phyloP scores from a whole-genome alignment of 352 stramenopile species.

The Phytophthora cajani region DNA sequence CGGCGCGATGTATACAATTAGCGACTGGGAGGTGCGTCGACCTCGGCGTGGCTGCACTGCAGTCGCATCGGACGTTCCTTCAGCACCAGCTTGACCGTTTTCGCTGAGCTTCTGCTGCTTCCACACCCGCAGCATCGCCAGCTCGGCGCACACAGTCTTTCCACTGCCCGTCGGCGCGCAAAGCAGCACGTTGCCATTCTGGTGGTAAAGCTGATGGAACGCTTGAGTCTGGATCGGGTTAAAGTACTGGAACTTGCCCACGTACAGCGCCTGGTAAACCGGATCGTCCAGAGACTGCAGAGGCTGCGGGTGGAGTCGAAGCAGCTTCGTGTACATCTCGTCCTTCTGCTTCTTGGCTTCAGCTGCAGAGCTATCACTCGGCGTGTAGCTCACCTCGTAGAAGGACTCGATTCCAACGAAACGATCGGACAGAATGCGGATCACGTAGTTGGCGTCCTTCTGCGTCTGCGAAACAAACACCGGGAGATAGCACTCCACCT shows the following conservation, averaged over 20 bases:
- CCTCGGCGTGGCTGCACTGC: constrained; percentile 2
- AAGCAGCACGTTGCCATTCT: constrained; percentile 95
- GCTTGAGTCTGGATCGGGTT: constrained; percentile 98
- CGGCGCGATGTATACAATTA: constrained; percentile 98
- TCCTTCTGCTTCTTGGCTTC: constrained; percentile 64
- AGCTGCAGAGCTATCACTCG: constrained; percentile 35
- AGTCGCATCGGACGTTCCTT: not conserved
- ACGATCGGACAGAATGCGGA: constrained; percentile 95
- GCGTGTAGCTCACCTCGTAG: constrained; percentile 73
- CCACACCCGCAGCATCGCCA: constrained; percentile 97
- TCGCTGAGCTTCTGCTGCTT: constrained; percentile 46
- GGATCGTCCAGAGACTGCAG: constrained; percentile 92
- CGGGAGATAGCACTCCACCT: constrained; percentile 96
- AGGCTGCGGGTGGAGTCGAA: constrained; percentile 96
- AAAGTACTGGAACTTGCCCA: constrained; percentile 87
- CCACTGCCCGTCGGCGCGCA: constrained; percentile 96
- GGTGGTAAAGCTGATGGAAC: constrained; percentile 98
- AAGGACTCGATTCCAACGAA: constrained; percentile 97
- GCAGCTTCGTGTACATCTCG: constrained; percentile 87
- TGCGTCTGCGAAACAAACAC: constrained; percentile 93
- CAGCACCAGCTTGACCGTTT: not conserved
- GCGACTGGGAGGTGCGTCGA: constrained; percentile 25
- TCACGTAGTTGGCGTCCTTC: constrained; percentile 91
- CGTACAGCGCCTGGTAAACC: constrained; percentile 93
- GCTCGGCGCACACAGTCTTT: constrained; percentile 97